These are phyloP conservation scores for button mushroom (Agaricus bisporus) DNA, from an alignment of 768 basidiomycete genomes.

Conservation along the genomic window DNA sequence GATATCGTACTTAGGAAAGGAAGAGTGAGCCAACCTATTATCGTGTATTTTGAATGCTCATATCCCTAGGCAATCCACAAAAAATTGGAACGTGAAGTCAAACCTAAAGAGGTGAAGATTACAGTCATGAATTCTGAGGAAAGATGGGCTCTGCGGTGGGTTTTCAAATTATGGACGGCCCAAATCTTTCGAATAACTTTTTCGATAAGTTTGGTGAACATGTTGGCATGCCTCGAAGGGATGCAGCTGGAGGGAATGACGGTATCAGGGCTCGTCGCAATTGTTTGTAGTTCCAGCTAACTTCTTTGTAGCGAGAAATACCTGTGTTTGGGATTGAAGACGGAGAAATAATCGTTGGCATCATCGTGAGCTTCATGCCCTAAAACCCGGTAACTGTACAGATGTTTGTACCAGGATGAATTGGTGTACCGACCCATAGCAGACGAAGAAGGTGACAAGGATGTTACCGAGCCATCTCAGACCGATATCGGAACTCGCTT, in stretches of 20 bases:
- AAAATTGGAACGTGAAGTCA: conserved; percentile 67
- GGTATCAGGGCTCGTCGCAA: conserved; percentile 27
- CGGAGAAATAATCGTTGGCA: conserved; percentile 58
- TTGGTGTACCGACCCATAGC: conserved; percentile 19
- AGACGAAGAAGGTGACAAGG: not conserved
- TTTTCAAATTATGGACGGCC: not conserved
- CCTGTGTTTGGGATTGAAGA: conserved; percentile 77
- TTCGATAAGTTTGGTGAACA: conserved; percentile 57
- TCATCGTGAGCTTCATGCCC: conserved; percentile 49
- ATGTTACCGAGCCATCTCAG: not conserved
- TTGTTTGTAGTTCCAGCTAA: not conserved
- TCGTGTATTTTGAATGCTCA: not conserved
- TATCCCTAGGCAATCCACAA: conserved; percentile 62
- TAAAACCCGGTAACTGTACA: not conserved
- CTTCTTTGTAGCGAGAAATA: conserved; percentile 59
- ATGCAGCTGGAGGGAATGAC: conserved; percentile 43
- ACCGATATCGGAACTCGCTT: not conserved
- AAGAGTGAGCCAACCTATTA: conserved; percentile 31
- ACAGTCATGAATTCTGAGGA: conserved; percentile 54
- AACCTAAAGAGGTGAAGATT: conserved; percentile 50
- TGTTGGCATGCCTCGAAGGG: conserved; percentile 58
- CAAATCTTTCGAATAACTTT: not conserved
- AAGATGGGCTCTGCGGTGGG: conserved; percentile 70
- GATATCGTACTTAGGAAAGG: conserved; percentile 51
- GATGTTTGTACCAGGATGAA: conserved; percentile 42